These are phyloP conservation scores for Ophiorrhiza pumila DNA, from an alignment of 257 asterid species.

Conservation along the genomic window DNA sequence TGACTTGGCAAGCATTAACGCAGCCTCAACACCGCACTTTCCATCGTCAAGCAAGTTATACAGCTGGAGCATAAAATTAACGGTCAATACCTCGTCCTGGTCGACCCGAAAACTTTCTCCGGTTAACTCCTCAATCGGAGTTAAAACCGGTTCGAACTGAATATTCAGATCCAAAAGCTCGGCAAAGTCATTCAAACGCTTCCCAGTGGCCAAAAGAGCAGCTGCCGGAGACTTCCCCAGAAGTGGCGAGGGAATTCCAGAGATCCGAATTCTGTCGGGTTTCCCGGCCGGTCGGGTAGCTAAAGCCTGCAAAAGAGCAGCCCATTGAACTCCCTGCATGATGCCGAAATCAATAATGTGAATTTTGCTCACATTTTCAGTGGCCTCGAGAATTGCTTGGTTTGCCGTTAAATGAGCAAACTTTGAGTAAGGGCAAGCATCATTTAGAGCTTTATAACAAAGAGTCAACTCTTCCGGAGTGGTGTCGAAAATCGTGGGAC, in stretches of 20 bases:
- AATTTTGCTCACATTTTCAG: slow-evolving; percentile 53
- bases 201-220: slow-evolving; percentile 78
- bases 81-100: slow-evolving; percentile 61
- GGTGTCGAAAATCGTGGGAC: slow-evolving; percentile 28
- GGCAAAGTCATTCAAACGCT: slow-evolving; percentile 77
- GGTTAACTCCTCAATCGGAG: slow-evolving; percentile 53
- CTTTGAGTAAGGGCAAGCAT: slow-evolving; percentile 91
- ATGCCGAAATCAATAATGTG: slow-evolving; percentile 94
- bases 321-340: slow-evolving; percentile 96
- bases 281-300: slow-evolving; percentile 88
- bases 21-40: slow-evolving; percentile 45
- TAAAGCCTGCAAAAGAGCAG: slow-evolving; percentile 89
- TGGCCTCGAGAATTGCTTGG: slow-evolving; percentile 89
- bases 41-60: slow-evolving; percentile 64
- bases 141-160: slow-evolving; percentile 70
- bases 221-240: slow-evolving; percentile 61
- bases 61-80: slow-evolving; percentile 88
- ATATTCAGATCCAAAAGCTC: slow-evolving; percentile 73
- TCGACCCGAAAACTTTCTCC: slow-evolving; percentile 57
- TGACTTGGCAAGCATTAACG: slow-evolving; percentile 68
- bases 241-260: slow-evolving; percentile 84
- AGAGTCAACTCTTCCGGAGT: slow-evolving; percentile 69
- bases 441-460: slow-evolving; percentile 72
- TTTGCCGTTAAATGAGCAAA: slow-evolving; percentile 90
- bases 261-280: slow-evolving; percentile 63